phyloP scores from a whole-genome alignment of 163 green algal species.

The Picocystis sp. region DNA sequence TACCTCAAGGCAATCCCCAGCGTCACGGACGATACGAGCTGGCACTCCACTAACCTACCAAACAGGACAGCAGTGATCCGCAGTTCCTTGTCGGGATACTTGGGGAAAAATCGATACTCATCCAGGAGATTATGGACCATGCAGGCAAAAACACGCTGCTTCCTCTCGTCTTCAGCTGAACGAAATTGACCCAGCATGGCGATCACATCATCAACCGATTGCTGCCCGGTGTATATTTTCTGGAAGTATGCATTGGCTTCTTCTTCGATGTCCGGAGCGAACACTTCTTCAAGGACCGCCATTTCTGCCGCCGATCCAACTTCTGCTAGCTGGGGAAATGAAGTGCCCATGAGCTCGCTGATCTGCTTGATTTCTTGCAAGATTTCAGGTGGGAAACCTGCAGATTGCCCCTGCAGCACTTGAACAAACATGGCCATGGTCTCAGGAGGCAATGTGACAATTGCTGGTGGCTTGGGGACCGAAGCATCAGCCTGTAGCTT shows the following conservation, averaged over 20 bases:
- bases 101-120: constrained; percentile 90
- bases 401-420: constrained; percentile 9
- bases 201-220: constrained; percentile 39
- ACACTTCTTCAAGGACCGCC: neutral
- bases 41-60: constrained; percentile 21
- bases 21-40: constrained; percentile 44
- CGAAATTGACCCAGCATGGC: constrained; percentile 28
- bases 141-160: constrained; percentile 81
- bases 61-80: constrained; percentile 72
- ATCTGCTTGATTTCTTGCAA: constrained; percentile 10
- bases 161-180: constrained; percentile 10
- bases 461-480: neutral
- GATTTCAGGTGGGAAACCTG: constrained; percentile 9
- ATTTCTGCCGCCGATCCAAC: neutral
- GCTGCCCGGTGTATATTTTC: constrained; percentile 50
- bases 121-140: constrained; percentile 97
- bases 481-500: constrained; percentile 22
- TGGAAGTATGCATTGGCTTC: constrained; percentile 90
- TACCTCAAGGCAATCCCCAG: constrained; percentile 76
- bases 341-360: constrained; percentile 9
- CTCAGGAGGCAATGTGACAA: constrained; percentile 16
- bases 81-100: constrained; percentile 77
- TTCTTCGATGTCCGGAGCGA: constrained; percentile 27
- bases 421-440: constrained; percentile 34
- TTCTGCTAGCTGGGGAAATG: constrained; percentile 11